Evolutionary conservation across 2,329 filamentous ascomycete species (phyloP).

Genomic region (Helicocarpus griseus): DNA sequence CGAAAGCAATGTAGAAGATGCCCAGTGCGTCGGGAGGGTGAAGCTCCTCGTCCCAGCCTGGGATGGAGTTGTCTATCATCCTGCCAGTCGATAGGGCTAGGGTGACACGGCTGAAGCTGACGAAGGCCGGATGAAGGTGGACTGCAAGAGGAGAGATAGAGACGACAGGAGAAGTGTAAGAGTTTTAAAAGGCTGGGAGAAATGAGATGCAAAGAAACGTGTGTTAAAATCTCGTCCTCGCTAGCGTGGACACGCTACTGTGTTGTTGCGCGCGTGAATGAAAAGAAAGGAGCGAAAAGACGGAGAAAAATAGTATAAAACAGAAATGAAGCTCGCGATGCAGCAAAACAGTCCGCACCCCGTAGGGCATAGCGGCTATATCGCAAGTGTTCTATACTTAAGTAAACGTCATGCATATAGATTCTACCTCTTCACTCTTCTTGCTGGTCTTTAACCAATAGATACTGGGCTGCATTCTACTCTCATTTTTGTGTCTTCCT

Average conservation of each 20-base stretch:
- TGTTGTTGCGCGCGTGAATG: not conserved
- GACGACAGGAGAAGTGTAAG: not conserved
- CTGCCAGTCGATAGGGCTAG: not conserved
- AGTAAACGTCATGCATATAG: not conserved
- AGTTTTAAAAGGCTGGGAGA: not conserved
- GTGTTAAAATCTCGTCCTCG: not conserved
- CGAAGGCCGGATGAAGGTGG: not conserved
- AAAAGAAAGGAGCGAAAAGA: not conserved
- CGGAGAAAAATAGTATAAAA: not conserved
- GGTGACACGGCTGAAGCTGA: conserved; percentile 2
- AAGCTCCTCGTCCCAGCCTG: not conserved
- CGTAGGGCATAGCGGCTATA: no score
- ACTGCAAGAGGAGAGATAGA: not conserved
- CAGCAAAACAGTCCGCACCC: not conserved
- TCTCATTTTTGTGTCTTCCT: not conserved
- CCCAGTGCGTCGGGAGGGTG: conserved; percentile 16
- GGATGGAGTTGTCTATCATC: conserved; percentile 1
- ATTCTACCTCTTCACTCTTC: not conserved
- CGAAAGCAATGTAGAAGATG: conserved; percentile 14
- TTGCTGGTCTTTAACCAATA: not conserved
- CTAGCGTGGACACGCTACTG: not conserved
- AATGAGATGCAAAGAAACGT: not conserved
- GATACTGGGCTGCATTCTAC: not conserved
- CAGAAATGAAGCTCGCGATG: not conserved
- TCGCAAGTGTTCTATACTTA: not conserved